Evolutionary conservation across 1,284 basidiomycete genomes (phyloP).

Genomic region (Ganoderma multipileum): DNA sequence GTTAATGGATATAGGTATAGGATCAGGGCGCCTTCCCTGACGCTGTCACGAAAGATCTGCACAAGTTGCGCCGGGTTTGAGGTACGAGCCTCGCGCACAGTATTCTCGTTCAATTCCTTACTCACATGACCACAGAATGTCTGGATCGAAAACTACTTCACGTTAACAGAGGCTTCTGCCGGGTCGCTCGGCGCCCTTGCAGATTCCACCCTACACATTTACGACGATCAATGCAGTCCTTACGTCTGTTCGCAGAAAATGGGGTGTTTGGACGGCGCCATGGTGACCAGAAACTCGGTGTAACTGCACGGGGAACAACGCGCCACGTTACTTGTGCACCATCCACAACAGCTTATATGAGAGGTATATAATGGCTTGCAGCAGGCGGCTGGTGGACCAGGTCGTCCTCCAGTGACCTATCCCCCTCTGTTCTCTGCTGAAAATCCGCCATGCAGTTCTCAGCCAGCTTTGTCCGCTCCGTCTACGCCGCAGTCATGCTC

Average conservation of each 20-base stretch:
- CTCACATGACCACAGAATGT: not conserved
- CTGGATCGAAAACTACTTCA: not conserved
- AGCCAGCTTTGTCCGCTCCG: conserved; percentile 26
- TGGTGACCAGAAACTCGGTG: not conserved
- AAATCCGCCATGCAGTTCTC: conserved; percentile 22
- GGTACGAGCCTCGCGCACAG: not conserved
- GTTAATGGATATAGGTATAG: not conserved
- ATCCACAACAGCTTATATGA: not conserved
- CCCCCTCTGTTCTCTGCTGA: not conserved
- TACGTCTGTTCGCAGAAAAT: not conserved
- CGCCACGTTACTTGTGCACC: no score
- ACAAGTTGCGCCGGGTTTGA: not conserved
- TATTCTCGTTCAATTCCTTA: not conserved
- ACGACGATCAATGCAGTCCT: not conserved
- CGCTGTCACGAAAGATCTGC: not conserved
- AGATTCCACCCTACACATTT: not conserved
- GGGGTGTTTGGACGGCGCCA: not conserved
- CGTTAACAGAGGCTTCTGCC: not conserved
- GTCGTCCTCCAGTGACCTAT: not conserved
- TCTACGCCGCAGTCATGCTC: conserved; percentile 37
- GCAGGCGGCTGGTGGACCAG: not conserved
- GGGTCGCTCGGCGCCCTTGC: not conserved
- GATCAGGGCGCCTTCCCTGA: not conserved
- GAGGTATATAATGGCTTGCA: not conserved
- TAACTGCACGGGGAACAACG: no score